A percentile compares a stretch with the other conserved stretches of the same genome.
phyloP scores from a whole-genome alignment of 257 asterid species.

The Lantana camara region DNA sequence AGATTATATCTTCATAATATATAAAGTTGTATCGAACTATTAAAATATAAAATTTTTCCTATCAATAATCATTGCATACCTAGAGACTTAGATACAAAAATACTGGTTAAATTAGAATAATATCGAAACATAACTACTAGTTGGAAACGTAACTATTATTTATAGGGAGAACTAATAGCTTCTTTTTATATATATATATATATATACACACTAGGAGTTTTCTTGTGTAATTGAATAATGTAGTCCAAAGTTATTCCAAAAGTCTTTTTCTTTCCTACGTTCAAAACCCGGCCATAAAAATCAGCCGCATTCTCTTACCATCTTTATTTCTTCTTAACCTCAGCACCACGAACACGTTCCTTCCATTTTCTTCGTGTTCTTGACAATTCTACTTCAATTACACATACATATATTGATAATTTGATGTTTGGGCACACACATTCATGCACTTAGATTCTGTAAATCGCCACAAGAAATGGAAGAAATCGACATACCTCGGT shows the following conservation, averaged over 20 bases:
- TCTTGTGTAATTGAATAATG: neutral
- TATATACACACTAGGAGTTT: conserved; percentile 10
- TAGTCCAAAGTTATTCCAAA: neutral
- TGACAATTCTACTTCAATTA: neutral
- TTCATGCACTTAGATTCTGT: too few species aligned
- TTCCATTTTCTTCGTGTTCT: neutral
- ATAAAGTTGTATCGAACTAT: too few species aligned
- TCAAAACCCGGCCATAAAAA: conserved; percentile 37
- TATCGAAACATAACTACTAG: too few species aligned
- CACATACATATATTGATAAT: conserved; percentile 3
- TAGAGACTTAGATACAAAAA: too few species aligned
- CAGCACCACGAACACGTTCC: conserved; percentile 11
- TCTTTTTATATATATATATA: too few species aligned
- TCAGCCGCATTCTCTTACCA: conserved; percentile 43
- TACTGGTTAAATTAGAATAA: too few species aligned
- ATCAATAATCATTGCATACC: too few species aligned
- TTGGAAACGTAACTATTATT: too few species aligned
- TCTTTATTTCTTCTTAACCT: neutral
- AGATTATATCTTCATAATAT: too few species aligned
- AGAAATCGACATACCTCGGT: conserved; percentile 72
- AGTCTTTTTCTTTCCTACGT: conserved; percentile 13
- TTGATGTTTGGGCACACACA: too few species aligned
- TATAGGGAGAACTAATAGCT: too few species aligned
- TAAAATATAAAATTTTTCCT: too few species aligned
- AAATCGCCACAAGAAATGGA: conserved; percentile 34